Percentiles rank a stretch among this genome's conserved stretches.
phyloP scores from a whole-genome alignment of 139 green algal species.

The Chlamydomonas schloesseri region DNA sequence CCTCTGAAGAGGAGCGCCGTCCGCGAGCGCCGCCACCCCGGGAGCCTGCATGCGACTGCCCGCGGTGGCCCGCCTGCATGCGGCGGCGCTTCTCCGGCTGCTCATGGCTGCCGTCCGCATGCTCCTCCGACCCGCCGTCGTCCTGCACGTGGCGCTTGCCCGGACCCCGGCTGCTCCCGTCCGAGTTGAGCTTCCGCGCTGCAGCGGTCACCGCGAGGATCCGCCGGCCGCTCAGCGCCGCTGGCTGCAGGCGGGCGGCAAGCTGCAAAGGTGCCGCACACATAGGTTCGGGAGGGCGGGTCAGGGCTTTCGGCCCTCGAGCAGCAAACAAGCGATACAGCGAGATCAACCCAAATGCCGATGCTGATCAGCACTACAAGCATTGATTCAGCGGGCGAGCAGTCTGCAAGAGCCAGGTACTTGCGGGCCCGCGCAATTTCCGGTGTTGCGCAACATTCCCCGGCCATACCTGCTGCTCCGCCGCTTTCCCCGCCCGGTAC shows the following conservation, averaged over 20 bases:
- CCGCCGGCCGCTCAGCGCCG: slow-evolving; percentile 12
- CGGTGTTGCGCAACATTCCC: not conserved
- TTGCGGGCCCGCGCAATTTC: not conserved
- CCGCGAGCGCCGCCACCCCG: not conserved
- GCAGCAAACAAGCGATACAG: too few species aligned
- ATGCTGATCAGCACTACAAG: too few species aligned
- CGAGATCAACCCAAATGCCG: too few species aligned
- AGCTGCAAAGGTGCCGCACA: not conserved
- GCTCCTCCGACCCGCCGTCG: not conserved
- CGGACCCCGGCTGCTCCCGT: not conserved
- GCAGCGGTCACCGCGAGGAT: slow-evolving; percentile 33
- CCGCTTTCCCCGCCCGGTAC: slow-evolving; percentile 30
- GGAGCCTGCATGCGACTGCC: not conserved
- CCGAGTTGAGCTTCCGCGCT: not conserved
- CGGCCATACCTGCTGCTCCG: slow-evolving; percentile 26
- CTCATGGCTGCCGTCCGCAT: not conserved
- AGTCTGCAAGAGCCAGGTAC: not conserved
- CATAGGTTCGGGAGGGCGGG: too few species aligned
- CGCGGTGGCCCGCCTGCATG: not conserved
- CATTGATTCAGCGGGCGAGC: too few species aligned
- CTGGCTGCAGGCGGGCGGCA: slow-evolving; percentile 19
- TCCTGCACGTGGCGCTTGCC: not conserved
- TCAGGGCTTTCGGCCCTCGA: not conserved
- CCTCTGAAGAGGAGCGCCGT: slow-evolving; percentile 7
- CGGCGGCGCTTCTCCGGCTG: slow-evolving; percentile 10